Evolutionary conservation across 202 grass and related monocot genomes (phyloP), one percentile per base, ranked within the genome.

Genomic region (Sporobolus alterniflorus): DNA sequence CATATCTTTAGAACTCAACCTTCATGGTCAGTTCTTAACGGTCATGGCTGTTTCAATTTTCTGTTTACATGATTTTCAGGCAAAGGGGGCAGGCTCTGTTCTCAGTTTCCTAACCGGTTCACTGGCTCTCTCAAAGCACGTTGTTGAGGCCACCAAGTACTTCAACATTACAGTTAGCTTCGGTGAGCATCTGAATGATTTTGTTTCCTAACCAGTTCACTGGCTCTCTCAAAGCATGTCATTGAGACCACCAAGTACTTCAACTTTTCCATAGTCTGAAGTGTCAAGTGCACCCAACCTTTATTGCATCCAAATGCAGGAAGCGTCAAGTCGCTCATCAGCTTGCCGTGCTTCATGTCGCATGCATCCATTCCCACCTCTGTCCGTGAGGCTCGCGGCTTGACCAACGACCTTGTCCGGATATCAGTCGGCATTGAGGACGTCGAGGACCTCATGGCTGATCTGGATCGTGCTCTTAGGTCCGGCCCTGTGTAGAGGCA

Each of bases 341-440:
- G 93, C 71, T 65, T 99, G 78, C 96, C 96, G 21, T 99, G 96
- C 91, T 99, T 99, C 85, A 96, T 99, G 93, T 99, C 91, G 9
- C 96, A 99, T 52, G 91, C 93, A 5, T 88, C 91, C 89, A 99
- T 99, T 55, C 93, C 91, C 5, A 75, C 93, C 0, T 16, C 74
- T 6, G 74, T 96, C 42, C 93, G 96, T 5, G 83, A 92, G 87
- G 87, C 69, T 34, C 92, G 96, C 0, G 96, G 96, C 29, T 75
- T 99, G 33, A 99, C 96, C 0, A 85, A 99, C 42, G 96, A 99
- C 79, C 89, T 99, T 5, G 87, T 99, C 48, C 84, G 96, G 44
- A 91, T 99, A 61, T 99, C 96, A 0, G 91, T 96, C 3, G 96
- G 96, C 62, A 96, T 99, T 21, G 96, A 99, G 84, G 96, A 94